phyloP scores from a whole-genome alignment of 2,329 filamentous ascomycete species.

The Geosmithia flava region DNA sequence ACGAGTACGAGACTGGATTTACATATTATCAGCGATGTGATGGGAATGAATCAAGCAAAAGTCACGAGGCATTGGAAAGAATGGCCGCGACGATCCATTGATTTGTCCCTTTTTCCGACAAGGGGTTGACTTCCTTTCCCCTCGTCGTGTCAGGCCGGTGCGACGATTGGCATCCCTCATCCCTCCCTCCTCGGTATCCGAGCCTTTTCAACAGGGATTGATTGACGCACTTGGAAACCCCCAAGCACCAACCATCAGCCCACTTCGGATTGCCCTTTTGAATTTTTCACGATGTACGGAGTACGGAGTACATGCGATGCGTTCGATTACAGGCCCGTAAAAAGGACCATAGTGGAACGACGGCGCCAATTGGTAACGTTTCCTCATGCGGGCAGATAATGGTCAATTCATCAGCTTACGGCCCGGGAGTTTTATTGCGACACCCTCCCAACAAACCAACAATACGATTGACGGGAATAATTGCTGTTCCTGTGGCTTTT shows the following conservation, averaged over 20 bases:
- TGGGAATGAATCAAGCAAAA: neutral
- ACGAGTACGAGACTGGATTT: too few relatives aligned
- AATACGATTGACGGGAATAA: neutral
- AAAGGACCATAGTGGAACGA: neutral
- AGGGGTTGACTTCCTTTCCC: too few relatives aligned
- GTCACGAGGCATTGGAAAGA: too few relatives aligned
- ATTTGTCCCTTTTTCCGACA: too few relatives aligned
- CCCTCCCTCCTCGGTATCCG: too few relatives aligned
- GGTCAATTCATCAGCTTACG: neutral
- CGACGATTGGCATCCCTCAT: too few relatives aligned
- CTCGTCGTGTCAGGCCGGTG: too few relatives aligned
- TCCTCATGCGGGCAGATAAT: neutral
- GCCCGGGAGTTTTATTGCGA: neutral
- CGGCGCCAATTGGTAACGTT: neutral
- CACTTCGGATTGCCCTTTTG: neutral
- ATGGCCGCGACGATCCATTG: too few relatives aligned
- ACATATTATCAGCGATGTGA: neutral
- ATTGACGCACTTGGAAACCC: too few relatives aligned
- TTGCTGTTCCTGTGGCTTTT: neutral
- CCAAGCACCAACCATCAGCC: too few relatives aligned
- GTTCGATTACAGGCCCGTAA: neutral
- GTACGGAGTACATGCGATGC: too few relatives aligned
- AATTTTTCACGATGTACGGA: neutral
- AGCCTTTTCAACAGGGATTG: too few relatives aligned
- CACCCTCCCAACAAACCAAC: neutral